These are phyloP conservation scores for Hamamelis virginiana DNA, from an alignment of 164 flowering plant species.

Conservation along the genomic window DNA sequence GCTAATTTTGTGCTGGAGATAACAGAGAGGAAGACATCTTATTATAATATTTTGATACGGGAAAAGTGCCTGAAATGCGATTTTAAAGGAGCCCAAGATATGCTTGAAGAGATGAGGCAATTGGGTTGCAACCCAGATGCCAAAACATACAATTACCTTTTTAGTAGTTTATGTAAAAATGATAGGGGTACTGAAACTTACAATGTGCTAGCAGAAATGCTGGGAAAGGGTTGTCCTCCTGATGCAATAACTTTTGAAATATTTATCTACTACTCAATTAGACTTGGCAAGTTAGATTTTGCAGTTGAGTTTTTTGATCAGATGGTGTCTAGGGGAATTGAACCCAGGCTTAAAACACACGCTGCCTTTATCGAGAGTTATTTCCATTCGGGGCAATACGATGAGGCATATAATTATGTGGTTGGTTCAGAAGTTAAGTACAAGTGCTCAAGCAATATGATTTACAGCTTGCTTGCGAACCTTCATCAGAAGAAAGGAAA, in stretches of 20 bases:
- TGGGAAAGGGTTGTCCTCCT: constrained; percentile 33
- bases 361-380: constrained; percentile 54
- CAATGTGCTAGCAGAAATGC: constrained; percentile 44
- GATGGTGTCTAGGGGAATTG: constrained; percentile 43
- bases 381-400: constrained; percentile 29
- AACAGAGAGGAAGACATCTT: constrained; percentile 41
- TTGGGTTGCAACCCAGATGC: constrained; percentile 38
- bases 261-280: constrained; percentile 35
- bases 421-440: constrained; percentile 28
- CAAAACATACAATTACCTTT: constrained; percentile 44
- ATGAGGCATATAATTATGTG: constrained; percentile 52
- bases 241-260: constrained; percentile 61
- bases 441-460: constrained; percentile 30
- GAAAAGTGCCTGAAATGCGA: constrained; percentile 40
- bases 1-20: constrained; percentile 53
- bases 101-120: constrained; percentile 48
- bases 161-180: constrained; percentile 52
- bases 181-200: constrained; percentile 39
- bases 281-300: constrained; percentile 37
- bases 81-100: constrained; percentile 34
- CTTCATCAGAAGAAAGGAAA: constrained; percentile 47
- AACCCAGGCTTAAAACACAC: constrained; percentile 60
- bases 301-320: constrained; percentile 37
- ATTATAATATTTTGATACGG: constrained; percentile 49
- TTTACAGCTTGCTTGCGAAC: constrained; percentile 56